Base-by-base conservation (phyloP, 176 grass and related monocot species). In the Aechmea fasciata region DNA sequence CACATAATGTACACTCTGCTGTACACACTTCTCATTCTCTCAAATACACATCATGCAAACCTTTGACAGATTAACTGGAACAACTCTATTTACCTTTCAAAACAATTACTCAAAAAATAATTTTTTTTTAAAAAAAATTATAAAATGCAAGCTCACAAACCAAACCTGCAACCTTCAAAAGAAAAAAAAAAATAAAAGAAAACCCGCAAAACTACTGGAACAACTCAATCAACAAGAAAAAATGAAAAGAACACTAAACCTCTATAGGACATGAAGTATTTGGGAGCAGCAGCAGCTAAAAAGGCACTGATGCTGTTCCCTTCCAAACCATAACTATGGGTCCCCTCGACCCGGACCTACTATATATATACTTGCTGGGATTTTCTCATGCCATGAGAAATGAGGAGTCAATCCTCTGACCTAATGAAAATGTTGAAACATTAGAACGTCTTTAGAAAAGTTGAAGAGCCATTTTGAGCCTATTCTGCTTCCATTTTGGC, bases 401-500 rank as follows among this genome's bases (percentile, higher is more conserved):
- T 41, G 33, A 41, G 33, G 33, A 63, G 13, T 20, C 18, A 2
- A 10, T 20, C 17, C 17, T 63, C 23, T 11, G 57, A 61, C 15
- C n/a, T 61, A 69, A 78, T 12, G 47, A 75, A 17, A 71, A 73
- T 53, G 28, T 76, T 53, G 47, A 78, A 77, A 18, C 48, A 67
- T 71, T 17, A 59, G 61, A 18, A 22, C 68, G 59, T 49, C 68
- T 81, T 75, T 88, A 96, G 70, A 96, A 96, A 55, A 96, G 82
- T 57, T 96, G 76, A 81, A 85, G 82, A 13, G 84, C 74, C 23
- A 88, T 79, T 67, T 96, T 96, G 70, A 96, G 77, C 65, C 85
- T 96, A 64, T 85, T 96, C 79, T 91, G 84, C 68, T 87, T 96
- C 87, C 91, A 96, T 82, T 85, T 96, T 0, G 91, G 87, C 78